A percentile compares a stretch with the other conserved stretches of the same genome.
These are phyloP conservation scores for Paecilomyces sp. DNA, from an alignment of 2,329 filamentous ascomycete species.

Conservation along the genomic window DNA sequence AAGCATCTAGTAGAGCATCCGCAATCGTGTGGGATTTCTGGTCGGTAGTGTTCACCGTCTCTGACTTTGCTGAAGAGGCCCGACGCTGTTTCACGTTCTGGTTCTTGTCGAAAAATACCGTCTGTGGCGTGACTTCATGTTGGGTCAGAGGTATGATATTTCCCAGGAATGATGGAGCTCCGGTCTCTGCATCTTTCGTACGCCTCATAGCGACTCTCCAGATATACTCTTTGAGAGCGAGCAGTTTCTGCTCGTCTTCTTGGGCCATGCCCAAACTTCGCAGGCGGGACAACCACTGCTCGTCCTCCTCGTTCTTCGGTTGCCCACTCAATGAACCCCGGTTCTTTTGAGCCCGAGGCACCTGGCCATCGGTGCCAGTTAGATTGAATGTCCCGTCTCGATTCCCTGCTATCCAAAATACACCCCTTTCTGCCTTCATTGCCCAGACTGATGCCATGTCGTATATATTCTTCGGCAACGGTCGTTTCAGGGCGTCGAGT, in stretches of 20 bases:
- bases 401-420: constrained; percentile 78
- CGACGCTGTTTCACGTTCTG: constrained; percentile 42
- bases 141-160: constrained; percentile 68
- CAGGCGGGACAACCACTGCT: constrained; percentile 81
- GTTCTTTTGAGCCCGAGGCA: constrained; percentile 46
- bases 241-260: constrained; percentile 85
- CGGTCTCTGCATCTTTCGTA: constrained; percentile 41
- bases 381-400: constrained; percentile 65
- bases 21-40: constrained; percentile 67
- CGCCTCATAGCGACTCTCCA: constrained; percentile 75
- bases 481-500: constrained; percentile 75
- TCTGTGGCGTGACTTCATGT: constrained; percentile 73
- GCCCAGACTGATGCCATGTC: constrained; percentile 87
- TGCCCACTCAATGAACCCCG: constrained; percentile 50
- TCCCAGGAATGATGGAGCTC: constrained; percentile 47
- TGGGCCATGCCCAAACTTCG: constrained; percentile 71
- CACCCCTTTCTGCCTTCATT: constrained; percentile 66
- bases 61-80: constrained; percentile 16
- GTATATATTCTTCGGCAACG: constrained; percentile 70
- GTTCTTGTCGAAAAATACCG: constrained; percentile 83
- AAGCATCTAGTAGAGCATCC: constrained; percentile 86
- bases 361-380: constrained; percentile 50
- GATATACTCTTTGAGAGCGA: constrained; percentile 82
- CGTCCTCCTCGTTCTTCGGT: constrained; percentile 81
- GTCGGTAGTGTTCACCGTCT: constrained; percentile 26